Base-by-base conservation (phyloP, 2,329 filamentous ascomycete genomes). In the Trichoderma breve region DNA sequence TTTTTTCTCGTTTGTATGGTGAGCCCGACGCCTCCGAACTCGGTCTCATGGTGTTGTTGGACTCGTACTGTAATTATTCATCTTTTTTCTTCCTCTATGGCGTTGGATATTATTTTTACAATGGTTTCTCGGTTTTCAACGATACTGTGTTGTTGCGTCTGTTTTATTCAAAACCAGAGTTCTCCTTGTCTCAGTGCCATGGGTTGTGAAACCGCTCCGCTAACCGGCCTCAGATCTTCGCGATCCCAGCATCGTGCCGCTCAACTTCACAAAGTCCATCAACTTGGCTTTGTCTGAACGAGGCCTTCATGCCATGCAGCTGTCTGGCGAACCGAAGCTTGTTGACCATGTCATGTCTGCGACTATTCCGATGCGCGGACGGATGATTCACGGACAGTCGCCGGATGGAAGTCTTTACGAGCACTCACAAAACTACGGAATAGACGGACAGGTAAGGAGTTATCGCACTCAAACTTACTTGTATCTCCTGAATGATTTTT, bases 251-350 rank as follows among this genome's bases (percentile, higher is more conserved):
- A 97, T 93, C 0, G 90, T 91, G 34, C 95, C 95, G 3, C 86
- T 98, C 73, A 98, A 98, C 82, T 98, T 98, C 79, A 97, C 95
- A 73, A 97, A 94, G 81, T 98, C 96, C n/a, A 99, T 99, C 85
- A 99, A 99, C 79, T 84, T 99, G 70, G 95, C 96, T 26, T 86
- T 99, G 1, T 98, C 96, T 0, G 95, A 98, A 80, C 90, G 96
- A 72, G 96, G 96, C 36, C 95, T 98, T 80, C 93, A 96, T 80
- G 93, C 95, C 26, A 91, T 99, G 82, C 88, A 89, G 67, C 85
- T 92, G 76, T 89, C 93, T 1, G 88, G 89, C 30, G 87, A 90
- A 36, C 83, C 89, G 3, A 87, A 86, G 3, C 87, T 98, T 43
- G 84, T 97, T 36, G 87, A 95, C 14, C 86, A 90, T 76, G 89